Evolutionary conservation across 2,329 filamentous ascomycete genomes (phyloP), one percentile per base, ranked within the genome.

Genomic region (Elsinoe ampelina): DNA sequence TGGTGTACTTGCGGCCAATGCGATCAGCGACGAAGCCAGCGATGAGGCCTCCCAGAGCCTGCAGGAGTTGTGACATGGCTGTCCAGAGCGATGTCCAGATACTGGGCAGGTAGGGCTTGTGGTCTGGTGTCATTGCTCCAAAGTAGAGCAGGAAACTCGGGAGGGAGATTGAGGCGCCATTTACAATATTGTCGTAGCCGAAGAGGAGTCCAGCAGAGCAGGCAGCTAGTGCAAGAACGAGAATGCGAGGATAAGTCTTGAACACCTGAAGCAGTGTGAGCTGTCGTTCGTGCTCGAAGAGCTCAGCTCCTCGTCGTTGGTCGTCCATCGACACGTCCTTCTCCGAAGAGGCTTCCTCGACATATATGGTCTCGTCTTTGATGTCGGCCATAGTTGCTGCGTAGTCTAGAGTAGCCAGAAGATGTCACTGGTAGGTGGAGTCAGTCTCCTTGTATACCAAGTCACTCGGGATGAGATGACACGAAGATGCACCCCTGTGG

Each of bases 1-100:
- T 78, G 19, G 75, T 75, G 39, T 73, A 73, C 51, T 76, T 75
- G 5, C 78, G 72, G 5, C 77, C 77, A 11, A 80, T 63, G 2
- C 67, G 66, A 60, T 79, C 73, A 55, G 74, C 76, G 3, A 80
- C 70, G 35, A 66, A 70, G 0, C 76, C 76, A 2, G 77, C 78
- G 10, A 79, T 64, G 54, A 79, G 70, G 1, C 77, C 75, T 15
- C 77, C 77, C 0, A 77, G 76, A 13, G 42, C 42, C 26, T 47
- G 42, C 11, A 47, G 42, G n/a, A 47, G 42, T 15, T 47, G 42
- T 10, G 42, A 47, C 42, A 47, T 47, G 20, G 42, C 42, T 22
- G 42, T 47, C 42, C 42, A 47, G 6, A 47, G 42, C 26, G 78
- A 77, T 8, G 47, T 52, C 47, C 47, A 52, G 6, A 54, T 39